Evolutionary conservation across 306 rosid species (phyloP).

Genomic region (Cucurbita argyrosperma): DNA sequence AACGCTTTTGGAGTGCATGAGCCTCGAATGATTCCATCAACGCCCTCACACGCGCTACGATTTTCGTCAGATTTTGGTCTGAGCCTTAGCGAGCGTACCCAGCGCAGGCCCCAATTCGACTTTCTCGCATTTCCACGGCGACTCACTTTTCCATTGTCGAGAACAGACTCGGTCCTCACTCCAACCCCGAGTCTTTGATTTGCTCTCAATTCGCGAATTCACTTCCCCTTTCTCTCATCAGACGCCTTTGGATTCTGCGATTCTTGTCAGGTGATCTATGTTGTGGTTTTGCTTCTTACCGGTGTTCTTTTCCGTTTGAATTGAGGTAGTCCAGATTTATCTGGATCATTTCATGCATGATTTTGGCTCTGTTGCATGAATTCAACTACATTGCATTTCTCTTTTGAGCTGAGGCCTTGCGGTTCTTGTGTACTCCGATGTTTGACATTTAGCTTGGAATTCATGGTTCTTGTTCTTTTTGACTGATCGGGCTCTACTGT

Average conservation of each 20-base stretch:
- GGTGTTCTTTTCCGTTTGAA: background rate
- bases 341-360: background rate
- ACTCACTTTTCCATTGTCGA: background rate
- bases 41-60: constrained; percentile 1
- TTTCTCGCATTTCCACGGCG: background rate
- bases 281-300: background rate
- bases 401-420: background rate
- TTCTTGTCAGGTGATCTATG: background rate
- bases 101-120: background rate
- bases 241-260: background rate
- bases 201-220: background rate
- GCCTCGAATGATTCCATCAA: background rate
- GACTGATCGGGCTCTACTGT: background rate
- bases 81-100: background rate
- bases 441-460: background rate
- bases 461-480: background rate
- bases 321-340: background rate
- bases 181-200: background rate
- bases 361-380: background rate
- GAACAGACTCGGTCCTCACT: background rate
- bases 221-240: background rate
- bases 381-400: background rate
- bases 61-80: background rate
- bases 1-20: background rate
- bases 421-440: background rate